phyloP scores from a whole-genome alignment of 805 yeast genomes.

The Sugiyamaella boreocaroliniensis region DNA sequence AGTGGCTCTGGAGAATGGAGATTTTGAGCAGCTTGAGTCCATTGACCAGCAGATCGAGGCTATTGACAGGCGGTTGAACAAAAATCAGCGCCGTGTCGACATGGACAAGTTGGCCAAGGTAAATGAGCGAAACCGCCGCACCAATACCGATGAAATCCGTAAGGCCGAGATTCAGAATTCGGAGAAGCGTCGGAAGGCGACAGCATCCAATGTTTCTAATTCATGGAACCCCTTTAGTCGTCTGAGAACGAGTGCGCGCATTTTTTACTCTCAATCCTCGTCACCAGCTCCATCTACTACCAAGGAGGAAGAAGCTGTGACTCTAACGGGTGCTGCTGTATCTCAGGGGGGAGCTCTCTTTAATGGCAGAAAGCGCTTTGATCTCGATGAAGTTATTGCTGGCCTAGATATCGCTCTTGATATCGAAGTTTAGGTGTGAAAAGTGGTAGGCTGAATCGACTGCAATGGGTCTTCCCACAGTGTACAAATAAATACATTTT shows the following conservation, averaged over 20 bases:
- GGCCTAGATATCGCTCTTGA: slow-evolving; percentile 32
- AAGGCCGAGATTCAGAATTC: slow-evolving; percentile 67
- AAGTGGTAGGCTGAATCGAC: background rate
- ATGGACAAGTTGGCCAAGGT: slow-evolving; percentile 54
- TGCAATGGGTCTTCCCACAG: too few species aligned
- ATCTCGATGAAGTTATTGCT: slow-evolving; percentile 35
- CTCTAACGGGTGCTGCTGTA: slow-evolving; percentile 26
- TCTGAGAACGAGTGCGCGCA: slow-evolving; percentile 77
- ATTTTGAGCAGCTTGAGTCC: slow-evolving; percentile 27
- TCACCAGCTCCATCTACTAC: slow-evolving; percentile 36
- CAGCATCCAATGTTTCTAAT: slow-evolving; percentile 29
- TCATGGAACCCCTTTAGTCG: slow-evolving; percentile 78
- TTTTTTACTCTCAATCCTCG: slow-evolving; percentile 52
- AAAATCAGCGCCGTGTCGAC: slow-evolving; percentile 10
- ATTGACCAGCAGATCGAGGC: slow-evolving; percentile 29
- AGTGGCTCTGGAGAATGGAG: slow-evolving; percentile 53
- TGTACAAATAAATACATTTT: too few species aligned
- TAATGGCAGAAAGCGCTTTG: slow-evolving; percentile 15
- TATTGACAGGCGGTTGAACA: slow-evolving; percentile 20
- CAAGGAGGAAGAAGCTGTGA: slow-evolving; percentile 41
- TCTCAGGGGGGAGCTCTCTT: slow-evolving; percentile 5
- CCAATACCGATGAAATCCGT: slow-evolving; percentile 70
- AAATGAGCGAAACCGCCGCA: slow-evolving; percentile 77
- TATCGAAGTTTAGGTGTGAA: slow-evolving; percentile 23
- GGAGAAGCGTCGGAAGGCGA: slow-evolving; percentile 43